These are phyloP conservation scores for Volvox africanus DNA, from an alignment of 139 green algal species.

Conservation along the genomic window DNA sequence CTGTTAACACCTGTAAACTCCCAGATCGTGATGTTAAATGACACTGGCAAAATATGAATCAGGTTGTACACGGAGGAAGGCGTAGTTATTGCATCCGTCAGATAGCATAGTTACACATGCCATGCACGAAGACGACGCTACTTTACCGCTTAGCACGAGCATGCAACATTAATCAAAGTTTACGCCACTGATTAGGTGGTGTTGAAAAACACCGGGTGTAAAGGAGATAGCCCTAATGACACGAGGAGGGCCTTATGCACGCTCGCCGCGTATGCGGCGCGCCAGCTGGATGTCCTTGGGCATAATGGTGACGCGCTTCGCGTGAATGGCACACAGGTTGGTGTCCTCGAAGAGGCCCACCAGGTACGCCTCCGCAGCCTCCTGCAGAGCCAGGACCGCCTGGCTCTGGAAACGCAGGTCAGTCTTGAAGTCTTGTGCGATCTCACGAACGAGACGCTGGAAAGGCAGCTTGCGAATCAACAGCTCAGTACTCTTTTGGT, in stretches of 20 bases:
- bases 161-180: too few relatives aligned
- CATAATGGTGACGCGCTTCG: slow-evolving; percentile 96
- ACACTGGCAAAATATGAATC: too few relatives aligned
- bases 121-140: too few relatives aligned
- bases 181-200: too few relatives aligned
- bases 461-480: slow-evolving; percentile 89
- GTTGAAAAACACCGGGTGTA: too few relatives aligned
- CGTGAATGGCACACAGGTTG: slow-evolving; percentile 91
- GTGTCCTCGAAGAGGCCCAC: slow-evolving; percentile 98
- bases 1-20: too few relatives aligned
- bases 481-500: slow-evolving; percentile 94
- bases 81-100: too few relatives aligned
- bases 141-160: too few relatives aligned
- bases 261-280: slow-evolving; percentile 82
- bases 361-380: slow-evolving; percentile 97
- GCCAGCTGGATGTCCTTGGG: slow-evolving; percentile 98
- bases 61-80: too few relatives aligned
- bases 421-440: slow-evolving; percentile 99
- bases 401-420: slow-evolving; percentile 96
- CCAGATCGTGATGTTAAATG: too few relatives aligned
- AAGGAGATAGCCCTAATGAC: too few relatives aligned
- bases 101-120: too few relatives aligned
- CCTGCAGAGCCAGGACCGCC: slow-evolving; percentile 95
- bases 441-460: slow-evolving; percentile 96
- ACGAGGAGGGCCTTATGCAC: slow-evolving; percentile 51